These are phyloP conservation scores for Trichoderma simmonsii DNA, from an alignment of 2,329 filamentous ascomycete genomes.

Conservation along the genomic window DNA sequence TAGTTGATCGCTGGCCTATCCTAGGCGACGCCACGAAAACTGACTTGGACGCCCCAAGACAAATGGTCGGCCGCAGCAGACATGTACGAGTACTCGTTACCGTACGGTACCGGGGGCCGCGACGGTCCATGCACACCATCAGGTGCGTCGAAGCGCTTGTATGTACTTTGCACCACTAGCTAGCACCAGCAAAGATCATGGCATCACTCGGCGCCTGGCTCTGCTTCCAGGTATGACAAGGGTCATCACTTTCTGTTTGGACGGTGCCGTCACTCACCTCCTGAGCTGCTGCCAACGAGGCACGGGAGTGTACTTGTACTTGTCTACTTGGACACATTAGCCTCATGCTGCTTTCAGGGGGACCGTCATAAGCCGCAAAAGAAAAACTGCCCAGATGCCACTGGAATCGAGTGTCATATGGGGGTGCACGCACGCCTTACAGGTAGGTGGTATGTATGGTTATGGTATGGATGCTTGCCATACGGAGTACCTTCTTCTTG, in stretches of 20 bases:
- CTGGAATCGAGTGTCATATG: neutral
- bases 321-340: neutral
- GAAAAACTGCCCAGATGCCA: neutral
- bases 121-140: constrained; percentile 7
- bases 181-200: neutral
- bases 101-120: neutral
- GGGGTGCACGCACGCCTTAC: neutral
- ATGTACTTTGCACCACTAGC: neutral
- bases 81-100: neutral
- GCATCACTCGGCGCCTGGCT: neutral
- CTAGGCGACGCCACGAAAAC: constrained; percentile 9
- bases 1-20: constrained; percentile 9
- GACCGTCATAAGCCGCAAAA: neutral
- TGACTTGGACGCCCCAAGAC: neutral
- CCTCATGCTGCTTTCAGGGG: neutral
- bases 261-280: neutral
- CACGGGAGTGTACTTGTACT: neutral
- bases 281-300: neutral
- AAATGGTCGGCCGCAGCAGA: neutral
- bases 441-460: neutral
- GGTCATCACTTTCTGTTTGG: neutral
- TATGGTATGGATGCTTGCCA: neutral
- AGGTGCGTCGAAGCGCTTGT: constrained; percentile 4
- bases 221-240: neutral
- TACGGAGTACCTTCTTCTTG: neutral